A percentile compares a stretch with the other conserved stretches of the same genome.
These are phyloP conservation scores for Porogramme epimiltina DNA, from an alignment of 1,284 basidiomycete species.

Conservation along the genomic window DNA sequence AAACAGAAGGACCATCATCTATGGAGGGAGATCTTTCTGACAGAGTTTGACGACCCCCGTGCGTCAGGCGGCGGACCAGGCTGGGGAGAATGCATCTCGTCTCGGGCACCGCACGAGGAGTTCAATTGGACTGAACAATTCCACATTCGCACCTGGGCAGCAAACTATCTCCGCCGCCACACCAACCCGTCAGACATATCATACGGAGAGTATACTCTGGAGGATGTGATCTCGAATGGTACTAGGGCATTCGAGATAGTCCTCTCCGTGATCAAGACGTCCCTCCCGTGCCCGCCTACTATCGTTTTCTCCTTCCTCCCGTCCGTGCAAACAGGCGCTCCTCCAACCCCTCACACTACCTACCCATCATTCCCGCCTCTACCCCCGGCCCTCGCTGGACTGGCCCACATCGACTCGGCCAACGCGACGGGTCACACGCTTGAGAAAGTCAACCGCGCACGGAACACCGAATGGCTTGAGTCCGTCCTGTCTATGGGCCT, in stretches of 20 bases:
- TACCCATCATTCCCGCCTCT: slow-evolving; percentile 27
- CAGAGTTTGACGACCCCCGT: slow-evolving; percentile 52
- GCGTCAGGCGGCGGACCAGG: slow-evolving; percentile 15
- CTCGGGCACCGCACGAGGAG: not conserved
- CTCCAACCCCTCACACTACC: slow-evolving; percentile 4
- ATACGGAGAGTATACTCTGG: not conserved
- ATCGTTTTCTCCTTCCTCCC: slow-evolving; percentile 23
- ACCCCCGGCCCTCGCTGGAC: slow-evolving; percentile 15
- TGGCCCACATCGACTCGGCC: not conserved
- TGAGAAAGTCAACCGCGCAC: slow-evolving; percentile 6
- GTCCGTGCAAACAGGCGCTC: not conserved
- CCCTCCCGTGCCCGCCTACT: slow-evolving; percentile 31
- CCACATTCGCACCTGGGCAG: slow-evolving; percentile 26
- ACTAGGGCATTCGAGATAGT: slow-evolving; percentile 28
- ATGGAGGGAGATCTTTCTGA: slow-evolving; percentile 54
- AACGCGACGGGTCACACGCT: slow-evolving; percentile 1
- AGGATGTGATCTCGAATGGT: not conserved
- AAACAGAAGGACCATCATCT: slow-evolving; percentile 46
- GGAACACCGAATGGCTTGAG: slow-evolving; percentile 28
- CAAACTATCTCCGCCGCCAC: slow-evolving; percentile 21
- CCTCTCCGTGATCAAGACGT: slow-evolving; percentile 34
- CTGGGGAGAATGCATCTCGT: slow-evolving; percentile 6
- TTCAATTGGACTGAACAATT: slow-evolving; percentile 31
- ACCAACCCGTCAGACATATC: slow-evolving; percentile 15
- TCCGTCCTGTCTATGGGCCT: slow-evolving; percentile 25